phyloP scores from a whole-genome alignment of 1,284 basidiomycete genomes.

The Cystobasidium pallidum region DNA sequence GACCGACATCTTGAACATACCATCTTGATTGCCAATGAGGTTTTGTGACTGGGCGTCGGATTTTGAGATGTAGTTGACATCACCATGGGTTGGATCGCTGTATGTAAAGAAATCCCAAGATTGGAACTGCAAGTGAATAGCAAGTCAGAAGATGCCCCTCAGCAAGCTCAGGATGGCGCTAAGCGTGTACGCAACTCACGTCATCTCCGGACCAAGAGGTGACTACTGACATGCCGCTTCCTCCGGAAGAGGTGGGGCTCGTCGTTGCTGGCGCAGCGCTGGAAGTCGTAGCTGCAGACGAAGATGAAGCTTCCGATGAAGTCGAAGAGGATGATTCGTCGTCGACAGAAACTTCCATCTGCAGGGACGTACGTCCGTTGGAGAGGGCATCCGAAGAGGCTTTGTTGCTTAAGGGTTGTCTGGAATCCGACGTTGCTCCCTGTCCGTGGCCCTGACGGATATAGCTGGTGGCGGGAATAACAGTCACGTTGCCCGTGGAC shows the following conservation, averaged over 20 bases:
- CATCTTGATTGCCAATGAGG: conserved; percentile 25
- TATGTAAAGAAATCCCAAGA: conserved; percentile 42
- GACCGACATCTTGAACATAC: conserved; percentile 41
- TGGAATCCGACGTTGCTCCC: conserved; percentile 1
- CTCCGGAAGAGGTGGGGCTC: background rate
- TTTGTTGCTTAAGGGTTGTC: conserved; percentile 7
- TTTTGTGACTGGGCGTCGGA: conserved; percentile 28
- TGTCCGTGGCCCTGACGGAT: conserved; percentile 4
- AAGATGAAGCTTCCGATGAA: background rate
- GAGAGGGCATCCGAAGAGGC: background rate
- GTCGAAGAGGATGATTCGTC: background rate
- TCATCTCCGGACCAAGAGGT: conserved; percentile 39
- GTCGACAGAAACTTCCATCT: conserved; percentile 20
- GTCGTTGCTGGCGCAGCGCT: conserved; percentile 23
- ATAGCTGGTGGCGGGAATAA: conserved; percentile 25
- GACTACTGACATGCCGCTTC: conserved; percentile 18
- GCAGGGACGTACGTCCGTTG: conserved; percentile 6
- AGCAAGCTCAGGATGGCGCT: background rate
- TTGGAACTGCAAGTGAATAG: conserved; percentile 25
- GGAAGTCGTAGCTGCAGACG: conserved; percentile 1
- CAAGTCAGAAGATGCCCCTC: background rate
- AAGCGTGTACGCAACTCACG: background rate
- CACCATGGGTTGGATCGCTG: conserved; percentile 43
- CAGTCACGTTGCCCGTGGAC: conserved; percentile 23
- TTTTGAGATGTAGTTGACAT: conserved; percentile 40